phyloP scores from a whole-genome alignment of 345 rosid species.

The Populus euphratica region DNA sequence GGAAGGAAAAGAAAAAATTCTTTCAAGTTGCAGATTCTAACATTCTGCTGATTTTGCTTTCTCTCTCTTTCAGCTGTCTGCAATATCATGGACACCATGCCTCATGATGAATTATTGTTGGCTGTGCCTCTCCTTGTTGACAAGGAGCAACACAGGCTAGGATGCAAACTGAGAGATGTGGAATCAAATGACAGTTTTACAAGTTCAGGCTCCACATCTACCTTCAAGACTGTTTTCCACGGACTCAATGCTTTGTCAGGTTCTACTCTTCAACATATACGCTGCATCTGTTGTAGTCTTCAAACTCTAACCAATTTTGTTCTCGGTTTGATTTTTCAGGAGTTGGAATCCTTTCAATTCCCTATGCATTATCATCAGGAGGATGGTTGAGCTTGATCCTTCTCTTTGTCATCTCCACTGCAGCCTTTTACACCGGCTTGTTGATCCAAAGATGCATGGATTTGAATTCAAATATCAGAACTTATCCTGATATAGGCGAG shows the following conservation, averaged over 20 bases:
- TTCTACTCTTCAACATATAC: not conserved
- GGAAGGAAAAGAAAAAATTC: too few relatives aligned
- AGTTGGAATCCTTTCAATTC: constrained; percentile 78
- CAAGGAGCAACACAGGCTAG: constrained; percentile 3
- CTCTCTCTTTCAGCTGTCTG: not conserved
- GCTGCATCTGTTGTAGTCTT: not conserved
- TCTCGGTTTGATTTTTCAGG: constrained; percentile 36
- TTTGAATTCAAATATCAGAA: constrained; percentile 49
- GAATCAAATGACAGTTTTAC: constrained; percentile 15
- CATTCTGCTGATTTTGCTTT: too few relatives aligned
- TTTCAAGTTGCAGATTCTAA: too few relatives aligned
- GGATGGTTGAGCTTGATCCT: constrained; percentile 81
- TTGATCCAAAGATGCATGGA: constrained; percentile 83
- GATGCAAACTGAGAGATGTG: constrained; percentile 24
- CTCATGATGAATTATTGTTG: not conserved
- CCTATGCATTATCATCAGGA: constrained; percentile 83
- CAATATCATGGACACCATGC: not conserved
- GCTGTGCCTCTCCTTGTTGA: constrained; percentile 20
- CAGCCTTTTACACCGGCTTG: constrained; percentile 66
- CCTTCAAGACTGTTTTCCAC: constrained; percentile 56
- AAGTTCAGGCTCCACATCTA: constrained; percentile 31
- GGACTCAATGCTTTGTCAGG: constrained; percentile 75
- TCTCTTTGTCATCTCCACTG: constrained; percentile 50
- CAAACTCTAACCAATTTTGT: not conserved
- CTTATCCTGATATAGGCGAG: constrained; percentile 82